Base-by-base conservation (phyloP, 2,329 filamentous ascomycete genomes). In the Colletotrichum spaethianum region DNA sequence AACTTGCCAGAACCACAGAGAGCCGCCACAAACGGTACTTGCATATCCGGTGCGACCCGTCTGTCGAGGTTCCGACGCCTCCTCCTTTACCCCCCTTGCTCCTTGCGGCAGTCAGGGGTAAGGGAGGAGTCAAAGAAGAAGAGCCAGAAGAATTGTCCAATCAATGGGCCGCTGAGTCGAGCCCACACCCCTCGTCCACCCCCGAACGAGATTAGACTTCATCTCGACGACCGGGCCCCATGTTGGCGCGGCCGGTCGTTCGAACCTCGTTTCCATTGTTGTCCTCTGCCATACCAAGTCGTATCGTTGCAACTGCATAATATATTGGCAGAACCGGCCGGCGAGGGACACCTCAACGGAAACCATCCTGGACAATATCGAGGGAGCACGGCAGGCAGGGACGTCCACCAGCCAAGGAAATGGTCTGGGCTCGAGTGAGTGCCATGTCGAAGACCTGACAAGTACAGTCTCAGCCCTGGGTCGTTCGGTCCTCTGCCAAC, bases 211-310 rank as follows among this genome's bases (percentile, higher is more conserved):
- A 72, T 72, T 72, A 72, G 42, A 63, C 69, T 69, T 69, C 69
- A 72, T 72, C 69, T 72, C 64, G 69, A 69, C 50, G 69, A 59
- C 69, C 59, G 65, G 69, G 65, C 52, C 65, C 69, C 69, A 59
- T 63, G 65, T 44, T 38, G 36, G 52, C 31, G 53, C 63, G 56
- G 50, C 68, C 68, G 57, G 57, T 68, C 59, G 53, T 71, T 68
- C 28, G 40, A 68, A 63, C 40, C 57, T 68, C 56, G 64, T 60
- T 50, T 67, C 68, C 68, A 57, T 71, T 26, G 31, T 12, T 59
- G 20, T 23, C n/a, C 38, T 44, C 31, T 57, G 44, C 59, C 28
- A 46, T 4, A 48, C 23, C 14, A 9, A 36, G 33, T 62, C 63
- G 57, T 36, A 69, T 44, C 57, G 40, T 38, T 44, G 26, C 31